Evolutionary conservation across 106 monocot genomes (phyloP).

Genomic region (Acorus calamus): DNA sequence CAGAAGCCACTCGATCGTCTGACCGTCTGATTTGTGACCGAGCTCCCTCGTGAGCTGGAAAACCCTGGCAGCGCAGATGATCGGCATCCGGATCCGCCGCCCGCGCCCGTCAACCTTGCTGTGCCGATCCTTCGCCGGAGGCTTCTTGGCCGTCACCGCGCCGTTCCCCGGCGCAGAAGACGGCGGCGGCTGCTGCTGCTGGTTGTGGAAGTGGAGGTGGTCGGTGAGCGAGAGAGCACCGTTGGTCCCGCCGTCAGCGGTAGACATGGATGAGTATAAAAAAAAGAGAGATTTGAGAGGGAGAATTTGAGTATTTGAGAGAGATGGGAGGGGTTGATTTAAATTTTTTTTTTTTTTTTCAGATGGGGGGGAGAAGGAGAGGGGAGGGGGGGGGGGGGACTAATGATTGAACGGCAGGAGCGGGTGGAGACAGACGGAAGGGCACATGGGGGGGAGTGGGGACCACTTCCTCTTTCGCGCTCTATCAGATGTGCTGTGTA

Average conservation of each 20-base stretch:
- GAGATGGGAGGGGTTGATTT: background rate
- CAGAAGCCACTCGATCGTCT: slow-evolving; percentile 86
- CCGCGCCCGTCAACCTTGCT: slow-evolving; percentile 84
- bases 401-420: slow-evolving; percentile 60
- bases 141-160: slow-evolving; percentile 24
- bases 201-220: slow-evolving; percentile 3
- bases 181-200: background rate
- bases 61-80: slow-evolving; percentile 74
- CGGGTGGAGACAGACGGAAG: slow-evolving; percentile 50
- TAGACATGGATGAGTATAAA: slow-evolving; percentile 8
- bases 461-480: background rate
- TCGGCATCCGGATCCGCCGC: slow-evolving; percentile 77
- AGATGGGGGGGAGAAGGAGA: background rate
- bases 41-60: slow-evolving; percentile 86
- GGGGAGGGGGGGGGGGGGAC: slow-evolving; percentile 2
- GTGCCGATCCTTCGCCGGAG: slow-evolving; percentile 72
- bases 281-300: slow-evolving; percentile 6
- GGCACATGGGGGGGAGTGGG: slow-evolving; percentile 39
- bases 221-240: slow-evolving; percentile 17
- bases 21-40: slow-evolving; percentile 84
- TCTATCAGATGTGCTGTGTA: background rate
- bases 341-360: too few relatives aligned
- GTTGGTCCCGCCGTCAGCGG: slow-evolving; percentile 18
- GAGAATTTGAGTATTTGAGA: slow-evolving; percentile 2
- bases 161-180: background rate